A percentile compares a stretch with the other conserved stretches of the same genome.
phyloP scores from a whole-genome alignment of 1,284 basidiomycete species.

The Cryptococcus sp. region DNA sequence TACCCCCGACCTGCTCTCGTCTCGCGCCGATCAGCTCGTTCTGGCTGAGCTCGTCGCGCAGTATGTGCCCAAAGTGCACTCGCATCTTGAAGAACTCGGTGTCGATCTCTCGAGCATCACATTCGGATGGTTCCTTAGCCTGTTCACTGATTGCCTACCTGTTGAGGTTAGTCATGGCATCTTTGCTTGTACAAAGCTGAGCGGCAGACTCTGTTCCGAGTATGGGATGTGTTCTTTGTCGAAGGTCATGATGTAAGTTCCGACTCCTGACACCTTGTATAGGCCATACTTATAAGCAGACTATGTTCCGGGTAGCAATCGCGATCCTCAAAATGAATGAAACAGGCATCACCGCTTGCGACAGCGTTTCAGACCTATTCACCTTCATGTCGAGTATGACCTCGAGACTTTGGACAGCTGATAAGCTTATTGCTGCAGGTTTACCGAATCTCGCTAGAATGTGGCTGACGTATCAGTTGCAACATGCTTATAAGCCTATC shows the following conservation, averaged over 20 bases:
- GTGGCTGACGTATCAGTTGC: constrained; percentile 19
- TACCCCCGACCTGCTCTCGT: constrained; percentile 74
- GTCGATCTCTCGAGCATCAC: constrained; percentile 92
- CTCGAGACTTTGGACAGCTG: constrained; percentile 84
- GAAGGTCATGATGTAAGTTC: constrained; percentile 75
- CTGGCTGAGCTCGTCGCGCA: constrained; percentile 80
- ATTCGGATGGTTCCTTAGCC: constrained; percentile 95
- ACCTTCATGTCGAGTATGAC: constrained; percentile 79
- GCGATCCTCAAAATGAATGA: constrained; percentile 81
- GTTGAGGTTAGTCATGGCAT: constrained; percentile 66
- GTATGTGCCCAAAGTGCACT: constrained; percentile 66
- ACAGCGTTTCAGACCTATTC: constrained; percentile 80
- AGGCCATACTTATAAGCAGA: constrained; percentile 10
- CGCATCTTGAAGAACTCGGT: constrained; percentile 71
- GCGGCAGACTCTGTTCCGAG: constrained; percentile 71
- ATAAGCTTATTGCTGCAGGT: constrained; percentile 72
- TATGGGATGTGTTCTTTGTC: constrained; percentile 94
- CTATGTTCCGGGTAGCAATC: constrained; percentile 80
- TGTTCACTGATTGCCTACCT: constrained; percentile 94
- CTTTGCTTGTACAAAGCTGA: not conserved
- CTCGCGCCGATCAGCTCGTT: constrained; percentile 88
- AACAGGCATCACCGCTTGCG: constrained; percentile 71
- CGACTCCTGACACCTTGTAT: not conserved
- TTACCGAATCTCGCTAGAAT: not conserved
- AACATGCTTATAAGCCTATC: constrained; percentile 37